Base-by-base conservation (phyloP, 2,329 filamentous ascomycete genomes). In the Aspergillus felis region DNA sequence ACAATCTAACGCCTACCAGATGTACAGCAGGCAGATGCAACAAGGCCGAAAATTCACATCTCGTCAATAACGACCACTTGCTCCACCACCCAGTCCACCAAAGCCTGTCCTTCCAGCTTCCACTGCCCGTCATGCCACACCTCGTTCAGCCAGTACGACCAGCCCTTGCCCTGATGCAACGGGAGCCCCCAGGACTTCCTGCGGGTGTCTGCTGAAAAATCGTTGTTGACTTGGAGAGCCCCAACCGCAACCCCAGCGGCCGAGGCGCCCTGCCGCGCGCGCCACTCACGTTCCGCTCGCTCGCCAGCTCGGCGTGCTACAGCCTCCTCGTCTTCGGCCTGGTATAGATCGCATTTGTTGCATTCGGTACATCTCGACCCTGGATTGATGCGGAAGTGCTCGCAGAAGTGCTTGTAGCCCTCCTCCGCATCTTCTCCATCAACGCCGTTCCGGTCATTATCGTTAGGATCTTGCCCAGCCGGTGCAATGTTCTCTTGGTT, bases 371-470 rank as follows among this genome's bases (percentile, higher is more conserved):
- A 99, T 14, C 81, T 79, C 14, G 84, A 83, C 51, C 92, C 91
- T 0, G 89, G 90, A 60, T 89, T 84, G 9, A 90, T 88, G 8
- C 94, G 84, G 73, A 97, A 97, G 75, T 97, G 94, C 71, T 96
- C 90, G 72, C 94, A 99, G 70, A 97, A 99, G 74, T 99, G 94
- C 42, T 86, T 82, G 74, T 99, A 97, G 0, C 93, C 92, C 71
- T 92, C 88, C n/a, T 22, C 44, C 2, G 78, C 76, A 51, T 84
- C 78, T 56, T 73, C 73, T 50, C 70, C 71, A 2, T 66, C 66
- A 22, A 68, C 67, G 7, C 66, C 63, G 1, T 69, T 65, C 4
- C 22, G n/a, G 17, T 59, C 46, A 7, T 59, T 59, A 1, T 60
- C 42, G 27, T 61, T 47, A 35, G 51, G 56, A 9, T 58, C 56